Evolutionary conservation across 768 basidiomycete species (phyloP).

Genomic region (Pisolithus tinctorius): DNA sequence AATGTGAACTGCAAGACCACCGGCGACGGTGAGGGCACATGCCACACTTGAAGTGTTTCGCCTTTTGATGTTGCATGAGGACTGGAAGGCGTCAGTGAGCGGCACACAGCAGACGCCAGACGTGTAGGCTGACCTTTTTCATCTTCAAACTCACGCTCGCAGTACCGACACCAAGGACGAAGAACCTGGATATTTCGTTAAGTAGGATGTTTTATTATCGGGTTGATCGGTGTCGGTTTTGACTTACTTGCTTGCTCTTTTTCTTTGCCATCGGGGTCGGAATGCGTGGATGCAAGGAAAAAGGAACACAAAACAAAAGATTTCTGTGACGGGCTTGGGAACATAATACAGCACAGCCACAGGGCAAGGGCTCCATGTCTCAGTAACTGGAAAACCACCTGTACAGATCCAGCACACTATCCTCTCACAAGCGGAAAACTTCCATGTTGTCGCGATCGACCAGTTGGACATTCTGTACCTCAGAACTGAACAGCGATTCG

Average conservation of each 20-base stretch:
- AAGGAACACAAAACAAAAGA: no score
- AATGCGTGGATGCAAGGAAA: no score
- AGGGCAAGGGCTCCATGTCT: no score
- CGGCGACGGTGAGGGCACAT: conserved; percentile 92
- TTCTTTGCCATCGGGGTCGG: conserved; percentile 40
- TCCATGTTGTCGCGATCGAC: no score
- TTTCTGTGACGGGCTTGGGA: no score
- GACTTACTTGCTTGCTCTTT: conserved; percentile 46
- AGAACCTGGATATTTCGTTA: conserved; percentile 46
- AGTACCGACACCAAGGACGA: conserved; percentile 98
- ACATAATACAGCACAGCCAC: no score
- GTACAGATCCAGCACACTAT: no score
- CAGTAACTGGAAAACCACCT: no score
- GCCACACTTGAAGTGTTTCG: conserved; percentile 97
- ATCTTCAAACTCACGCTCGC: conserved; percentile 98
- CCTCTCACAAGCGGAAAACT: no score
- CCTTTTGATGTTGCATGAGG: conserved; percentile 98
- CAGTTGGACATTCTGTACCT: no score
- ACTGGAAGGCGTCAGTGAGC: conserved; percentile 41
- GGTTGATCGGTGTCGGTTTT: not conserved
- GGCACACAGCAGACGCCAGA: not conserved
- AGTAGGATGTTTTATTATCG: not conserved
- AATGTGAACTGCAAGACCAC: conserved; percentile 94
- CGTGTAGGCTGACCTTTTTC: conserved; percentile 67
- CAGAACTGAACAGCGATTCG: no score